These are phyloP conservation scores for Stagonosporopsis chrysanthemi DNA, from an alignment of 2,329 filamentous ascomycete genomes.

Conservation along the genomic window DNA sequence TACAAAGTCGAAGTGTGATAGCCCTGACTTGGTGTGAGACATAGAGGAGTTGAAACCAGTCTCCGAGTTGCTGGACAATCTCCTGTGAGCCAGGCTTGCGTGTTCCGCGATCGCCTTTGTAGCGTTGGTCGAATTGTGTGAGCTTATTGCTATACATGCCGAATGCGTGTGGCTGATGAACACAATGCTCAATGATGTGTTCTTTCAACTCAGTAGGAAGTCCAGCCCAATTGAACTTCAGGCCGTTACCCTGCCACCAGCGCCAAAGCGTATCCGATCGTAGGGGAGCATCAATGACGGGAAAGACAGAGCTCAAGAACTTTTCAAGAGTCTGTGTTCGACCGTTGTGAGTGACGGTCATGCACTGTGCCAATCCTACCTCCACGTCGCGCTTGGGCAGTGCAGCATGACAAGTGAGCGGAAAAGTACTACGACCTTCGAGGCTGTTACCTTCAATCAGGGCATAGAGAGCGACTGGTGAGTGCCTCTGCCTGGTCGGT, in stretches of 20 bases:
- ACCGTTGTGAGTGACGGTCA: background rate
- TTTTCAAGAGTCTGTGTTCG: background rate
- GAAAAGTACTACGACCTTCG: background rate
- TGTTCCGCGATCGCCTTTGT: background rate
- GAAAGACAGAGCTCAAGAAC: constrained; percentile 21
- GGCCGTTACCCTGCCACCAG: constrained; percentile 37
- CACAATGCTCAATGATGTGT: constrained; percentile 29
- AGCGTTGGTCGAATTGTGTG: background rate
- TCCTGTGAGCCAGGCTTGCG: constrained; percentile 21
- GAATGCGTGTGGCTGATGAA: constrained; percentile 14
- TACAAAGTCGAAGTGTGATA: constrained; percentile 30
- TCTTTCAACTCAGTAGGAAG: constrained; percentile 41
- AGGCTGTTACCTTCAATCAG: background rate
- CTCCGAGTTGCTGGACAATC: constrained; percentile 24
- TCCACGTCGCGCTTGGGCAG: background rate
- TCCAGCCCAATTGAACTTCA: constrained; percentile 34
- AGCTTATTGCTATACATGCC: constrained; percentile 1
- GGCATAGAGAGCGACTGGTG: background rate
- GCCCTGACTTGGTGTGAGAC: constrained; percentile 37
- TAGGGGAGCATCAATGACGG: background rate
- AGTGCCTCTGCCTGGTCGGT: background rate
- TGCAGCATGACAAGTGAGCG: background rate
- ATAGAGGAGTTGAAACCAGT: constrained; percentile 25
- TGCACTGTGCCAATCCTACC: background rate
- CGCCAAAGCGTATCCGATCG: constrained; percentile 8